Evolutionary conservation across 768 basidiomycete species (phyloP), one percentile per base, ranked within the genome.

Genomic region (Melanogaster broomeanus): DNA sequence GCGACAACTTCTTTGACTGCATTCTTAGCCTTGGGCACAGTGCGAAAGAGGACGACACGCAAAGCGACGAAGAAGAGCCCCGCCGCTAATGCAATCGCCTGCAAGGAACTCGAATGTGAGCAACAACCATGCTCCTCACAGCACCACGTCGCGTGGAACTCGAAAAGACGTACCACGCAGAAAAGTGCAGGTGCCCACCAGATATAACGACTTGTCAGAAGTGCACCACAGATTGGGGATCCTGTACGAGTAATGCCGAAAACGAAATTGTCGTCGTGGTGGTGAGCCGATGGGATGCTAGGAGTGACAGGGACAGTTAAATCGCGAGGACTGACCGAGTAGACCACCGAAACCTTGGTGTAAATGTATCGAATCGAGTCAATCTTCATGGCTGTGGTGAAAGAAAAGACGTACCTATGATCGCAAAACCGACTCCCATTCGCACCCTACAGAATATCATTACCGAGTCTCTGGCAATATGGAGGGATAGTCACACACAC

Each of bases 101-200:
- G 24, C 21, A 12, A 11, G 18, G 12, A 31, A 31, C 31, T 13
- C 31, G 5, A 31, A n/a, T 3, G 5, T 5, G 31, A 31, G 12
- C 9, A 31, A 12, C 12, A 10, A 31, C 12, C 13, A 31, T 5
- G 31, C 9, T 2, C 4, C 31, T n/a, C n/a, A n/a, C 12, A 31
- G 15, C 12, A 15, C 2, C 6, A 31, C 6, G 31, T 31, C 8
- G 8, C 8, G 25, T 27, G 25, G 16, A 43, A 10, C 34, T 31
- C n/a, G 12, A 30, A 34, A 2, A 11, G 38, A 57, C 61, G 19
- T 57, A 74, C 69, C 40, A 77, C 81, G 24, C 77, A 70, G 58
- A 83, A 85, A 10, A 82, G 34, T 2, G 76, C 76, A 3, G 83
- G 80, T 13, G 75, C 71, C 78, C 79, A 83, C 84, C 84, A 85